Percentiles rank a stretch among this genome's conserved stretches.
These are phyloP conservation scores for Leersia perrieri DNA, from an alignment of 176 grass and related monocot genomes.

Conservation along the genomic window DNA sequence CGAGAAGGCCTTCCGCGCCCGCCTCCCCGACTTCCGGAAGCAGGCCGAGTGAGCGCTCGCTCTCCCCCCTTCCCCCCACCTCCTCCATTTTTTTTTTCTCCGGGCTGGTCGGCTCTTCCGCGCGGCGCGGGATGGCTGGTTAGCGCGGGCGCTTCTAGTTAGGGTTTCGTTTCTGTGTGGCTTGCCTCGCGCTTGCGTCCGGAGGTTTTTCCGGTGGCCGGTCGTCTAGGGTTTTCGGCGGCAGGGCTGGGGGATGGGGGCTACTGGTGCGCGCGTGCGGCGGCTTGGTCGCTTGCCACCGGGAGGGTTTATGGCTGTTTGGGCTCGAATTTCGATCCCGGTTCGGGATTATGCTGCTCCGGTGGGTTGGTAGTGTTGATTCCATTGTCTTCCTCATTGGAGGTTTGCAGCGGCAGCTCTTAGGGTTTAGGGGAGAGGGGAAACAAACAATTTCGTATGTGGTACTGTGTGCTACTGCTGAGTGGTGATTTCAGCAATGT, in stretches of 20 bases:
- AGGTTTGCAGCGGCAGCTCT: neutral
- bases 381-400: neutral
- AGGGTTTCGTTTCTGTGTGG: constrained; percentile 28
- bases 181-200: neutral
- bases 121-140: neutral
- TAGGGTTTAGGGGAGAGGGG: constrained; percentile 22
- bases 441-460: neutral
- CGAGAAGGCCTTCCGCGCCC: constrained; percentile 56
- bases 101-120: neutral
- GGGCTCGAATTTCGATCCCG: neutral
- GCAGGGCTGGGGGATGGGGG: neutral
- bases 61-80: neutral
- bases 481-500: neutral
- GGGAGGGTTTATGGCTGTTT: constrained; percentile 19
- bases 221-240: neutral
- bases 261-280: neutral
- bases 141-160: constrained; percentile 3
- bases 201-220: neutral
- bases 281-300: neutral
- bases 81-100: neutral
- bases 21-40: constrained; percentile 69
- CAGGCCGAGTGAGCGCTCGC: constrained; percentile 64
- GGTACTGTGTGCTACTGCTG: too few species aligned
- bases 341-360: neutral
- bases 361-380: neutral